Percentiles rank a stretch among this genome's conserved stretches.
phyloP scores from a whole-genome alignment of 768 basidiomycete genomes.

The Sistotremastrum suecicum region DNA sequence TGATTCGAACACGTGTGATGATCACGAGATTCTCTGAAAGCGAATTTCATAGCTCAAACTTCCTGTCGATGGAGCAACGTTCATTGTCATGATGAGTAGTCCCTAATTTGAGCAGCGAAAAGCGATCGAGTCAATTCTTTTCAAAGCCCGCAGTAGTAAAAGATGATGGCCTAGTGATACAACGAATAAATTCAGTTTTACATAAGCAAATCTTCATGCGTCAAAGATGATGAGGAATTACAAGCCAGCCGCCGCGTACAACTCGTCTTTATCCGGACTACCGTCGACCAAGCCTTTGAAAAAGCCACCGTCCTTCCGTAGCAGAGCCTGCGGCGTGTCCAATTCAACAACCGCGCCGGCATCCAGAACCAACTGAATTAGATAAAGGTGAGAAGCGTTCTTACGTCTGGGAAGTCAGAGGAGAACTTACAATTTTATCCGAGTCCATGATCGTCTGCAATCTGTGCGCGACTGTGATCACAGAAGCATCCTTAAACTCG shows the following conservation, averaged over 20 bases:
- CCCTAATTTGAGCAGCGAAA: too few relatives aligned
- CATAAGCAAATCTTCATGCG: too few relatives aligned
- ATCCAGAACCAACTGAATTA: conserved; percentile 3
- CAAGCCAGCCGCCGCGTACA: conserved; percentile 2
- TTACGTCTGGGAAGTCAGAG: not conserved
- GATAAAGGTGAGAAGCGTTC: not conserved
- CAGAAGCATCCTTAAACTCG: conserved; percentile 20
- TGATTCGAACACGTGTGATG: too few relatives aligned
- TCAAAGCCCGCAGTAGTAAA: too few relatives aligned
- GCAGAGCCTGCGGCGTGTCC: conserved; percentile 22
- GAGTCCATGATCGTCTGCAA: conserved; percentile 21
- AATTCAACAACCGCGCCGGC: conserved; percentile 18
- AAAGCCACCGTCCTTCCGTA: conserved; percentile 16
- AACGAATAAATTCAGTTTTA: too few relatives aligned
- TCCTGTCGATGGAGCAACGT: too few relatives aligned
- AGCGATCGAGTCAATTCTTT: too few relatives aligned
- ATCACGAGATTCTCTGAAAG: too few relatives aligned
- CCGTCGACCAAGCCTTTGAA: conserved; percentile 14
- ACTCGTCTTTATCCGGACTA: conserved; percentile 13
- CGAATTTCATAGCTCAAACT: too few relatives aligned
- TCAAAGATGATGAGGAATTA: too few relatives aligned
- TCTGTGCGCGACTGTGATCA: conserved; percentile 31
- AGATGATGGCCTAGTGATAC: too few relatives aligned
- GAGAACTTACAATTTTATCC: conserved; percentile 28
- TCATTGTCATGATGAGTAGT: too few relatives aligned